phyloP scores from a whole-genome alignment of 805 yeast genomes.

The Nakazawaea laoshanensis region DNA sequence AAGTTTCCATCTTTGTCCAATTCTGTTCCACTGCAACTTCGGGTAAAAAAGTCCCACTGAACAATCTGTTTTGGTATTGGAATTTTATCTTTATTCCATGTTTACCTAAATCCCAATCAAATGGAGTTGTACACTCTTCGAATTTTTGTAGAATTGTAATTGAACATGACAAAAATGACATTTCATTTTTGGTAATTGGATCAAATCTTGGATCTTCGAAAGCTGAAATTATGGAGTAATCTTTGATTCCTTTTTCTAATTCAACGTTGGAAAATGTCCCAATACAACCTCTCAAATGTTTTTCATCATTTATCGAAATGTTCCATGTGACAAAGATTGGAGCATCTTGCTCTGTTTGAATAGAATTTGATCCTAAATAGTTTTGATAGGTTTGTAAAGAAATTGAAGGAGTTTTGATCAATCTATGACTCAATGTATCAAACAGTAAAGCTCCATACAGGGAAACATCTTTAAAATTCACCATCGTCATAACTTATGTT shows the following conservation, averaged over 20 bases:
- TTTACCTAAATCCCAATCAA: slow-evolving; percentile 73
- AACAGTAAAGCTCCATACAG: slow-evolving; percentile 32
- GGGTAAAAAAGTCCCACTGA: slow-evolving; percentile 82
- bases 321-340: slow-evolving; percentile 93
- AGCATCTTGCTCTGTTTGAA: slow-evolving; percentile 13
- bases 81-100: slow-evolving; percentile 73
- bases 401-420: slow-evolving; percentile 13
- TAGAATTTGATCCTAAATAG: background rate
- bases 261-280: slow-evolving; percentile 69
- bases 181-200: slow-evolving; percentile 51
- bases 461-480: too few species aligned
- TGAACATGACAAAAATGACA: slow-evolving; percentile 42
- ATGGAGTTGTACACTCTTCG: slow-evolving; percentile 37
- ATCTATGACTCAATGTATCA: slow-evolving; percentile 24
- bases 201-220: slow-evolving; percentile 71
- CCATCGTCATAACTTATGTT: too few species aligned
- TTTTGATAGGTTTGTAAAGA: slow-evolving; percentile 11
- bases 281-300: slow-evolving; percentile 76
- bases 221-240: slow-evolving; percentile 64
- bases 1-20: slow-evolving; percentile 69
- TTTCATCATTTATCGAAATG: slow-evolving; percentile 21
- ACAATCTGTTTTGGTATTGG: slow-evolving; percentile 25
- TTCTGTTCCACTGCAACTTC: slow-evolving; percentile 83
- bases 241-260: slow-evolving; percentile 47
- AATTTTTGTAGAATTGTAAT: slow-evolving; percentile 62